Evolutionary conservation across 495 filamentous ascomycete species (phyloP).

Genomic region (Amniculicola lignicola): DNA sequence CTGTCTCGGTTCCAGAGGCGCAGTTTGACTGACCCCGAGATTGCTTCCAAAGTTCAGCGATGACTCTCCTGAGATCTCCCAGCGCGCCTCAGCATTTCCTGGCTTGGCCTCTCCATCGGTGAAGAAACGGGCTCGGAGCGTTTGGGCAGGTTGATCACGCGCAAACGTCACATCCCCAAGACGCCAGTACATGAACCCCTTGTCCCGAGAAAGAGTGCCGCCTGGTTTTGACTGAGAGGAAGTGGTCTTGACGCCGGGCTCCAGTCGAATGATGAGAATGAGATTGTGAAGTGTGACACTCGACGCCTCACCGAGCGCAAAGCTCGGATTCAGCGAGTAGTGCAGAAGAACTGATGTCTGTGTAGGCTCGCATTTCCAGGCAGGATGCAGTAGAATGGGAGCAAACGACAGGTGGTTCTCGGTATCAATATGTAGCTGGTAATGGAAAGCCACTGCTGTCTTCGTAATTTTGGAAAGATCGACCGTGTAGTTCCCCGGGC

Average conservation of each 20-base stretch:
- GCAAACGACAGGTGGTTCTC: conserved; percentile 60
- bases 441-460: conserved; percentile 86
- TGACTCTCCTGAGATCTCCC: conserved; percentile 63
- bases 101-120: conserved; percentile 72
- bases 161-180: conserved; percentile 75
- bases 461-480: conserved; percentile 66
- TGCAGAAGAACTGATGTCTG: conserved; percentile 79
- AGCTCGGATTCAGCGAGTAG: conserved; percentile 81
- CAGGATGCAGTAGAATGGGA: conserved; percentile 73
- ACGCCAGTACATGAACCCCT: conserved; percentile 83
- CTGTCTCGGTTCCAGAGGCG: conserved; percentile 43
- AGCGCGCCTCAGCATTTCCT: conserved; percentile 74
- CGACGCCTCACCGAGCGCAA: conserved; percentile 41
- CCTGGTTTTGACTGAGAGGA: conserved; percentile 69
- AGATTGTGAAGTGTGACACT: conserved; percentile 74
- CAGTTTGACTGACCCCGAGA: conserved; percentile 56
- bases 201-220: conserved; percentile 80
- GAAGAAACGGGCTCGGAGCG: conserved; percentile 76
- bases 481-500: conserved; percentile 76
- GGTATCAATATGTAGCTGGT: conserved; percentile 79
- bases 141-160: conserved; percentile 50
- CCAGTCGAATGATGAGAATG: conserved; percentile 74
- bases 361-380: conserved; percentile 77
- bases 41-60: conserved; percentile 53
- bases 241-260: conserved; percentile 56